Evolutionary conservation across 2,329 filamentous ascomycete species (phyloP).

Genomic region (Saccharata proteae): DNA sequence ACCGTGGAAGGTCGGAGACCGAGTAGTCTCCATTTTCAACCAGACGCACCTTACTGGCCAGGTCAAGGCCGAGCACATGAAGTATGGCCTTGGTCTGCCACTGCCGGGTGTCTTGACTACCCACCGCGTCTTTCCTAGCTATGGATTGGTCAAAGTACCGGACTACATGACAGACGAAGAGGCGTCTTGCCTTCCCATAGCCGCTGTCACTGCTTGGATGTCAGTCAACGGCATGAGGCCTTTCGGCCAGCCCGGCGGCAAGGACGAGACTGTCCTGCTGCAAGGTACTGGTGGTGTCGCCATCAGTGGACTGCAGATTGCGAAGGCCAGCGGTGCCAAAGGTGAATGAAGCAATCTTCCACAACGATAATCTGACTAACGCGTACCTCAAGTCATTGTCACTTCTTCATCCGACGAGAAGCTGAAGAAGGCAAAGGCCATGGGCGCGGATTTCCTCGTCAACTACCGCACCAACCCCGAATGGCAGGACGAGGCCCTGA

Average conservation of each 20-base stretch:
- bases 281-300: constrained; percentile 34
- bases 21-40: constrained; percentile 56
- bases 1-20: constrained; percentile 45
- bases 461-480: constrained; percentile 48
- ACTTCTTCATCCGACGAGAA: constrained; percentile 9
- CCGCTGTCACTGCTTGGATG: constrained; percentile 54
- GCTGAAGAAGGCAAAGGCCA: constrained; percentile 33
- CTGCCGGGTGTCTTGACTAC: constrained; percentile 45
- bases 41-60: constrained; percentile 46
- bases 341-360: constrained; percentile 2
- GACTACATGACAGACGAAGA: constrained; percentile 47
- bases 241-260: constrained; percentile 37
- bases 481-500: constrained; percentile 49
- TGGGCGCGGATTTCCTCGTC: constrained; percentile 47
- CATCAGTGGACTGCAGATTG: constrained; percentile 29
- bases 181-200: constrained; percentile 48
- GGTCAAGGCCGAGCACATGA: constrained; percentile 43
- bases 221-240: constrained; percentile 49
- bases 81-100: constrained; percentile 48
- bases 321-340: constrained; percentile 30
- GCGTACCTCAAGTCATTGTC: constrained; percentile 29
- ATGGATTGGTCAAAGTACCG: constrained; percentile 45
- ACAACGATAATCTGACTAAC: not conserved
- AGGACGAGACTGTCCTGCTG: constrained; percentile 24
- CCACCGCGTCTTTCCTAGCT: constrained; percentile 47